Percentiles rank a stretch among this genome's conserved stretches.
Evolutionary conservation across 345 rosid species (phyloP).

Genomic region (Eucalyptus pumila): DNA sequence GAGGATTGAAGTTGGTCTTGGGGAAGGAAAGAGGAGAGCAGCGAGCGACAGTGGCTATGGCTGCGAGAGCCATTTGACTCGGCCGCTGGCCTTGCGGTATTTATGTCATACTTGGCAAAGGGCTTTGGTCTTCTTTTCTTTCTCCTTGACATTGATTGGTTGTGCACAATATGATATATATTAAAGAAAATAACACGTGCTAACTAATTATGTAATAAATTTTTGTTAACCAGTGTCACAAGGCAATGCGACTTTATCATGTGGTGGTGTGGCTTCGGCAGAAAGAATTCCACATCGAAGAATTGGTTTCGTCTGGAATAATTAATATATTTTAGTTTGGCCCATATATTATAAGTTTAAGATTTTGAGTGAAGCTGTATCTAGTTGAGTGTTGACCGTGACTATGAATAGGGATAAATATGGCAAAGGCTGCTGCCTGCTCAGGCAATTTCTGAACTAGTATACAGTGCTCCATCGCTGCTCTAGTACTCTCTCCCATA

Average conservation of each 20-base stretch:
- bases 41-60: constrained; percentile 15
- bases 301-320: too few species aligned
- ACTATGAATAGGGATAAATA: not conserved
- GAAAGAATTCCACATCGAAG: too few species aligned
- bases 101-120: not conserved
- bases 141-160: not conserved
- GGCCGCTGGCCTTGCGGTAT: not conserved
- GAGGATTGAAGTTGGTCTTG: not conserved
- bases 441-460: not conserved
- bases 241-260: not conserved
- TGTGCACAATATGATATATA: not conserved
- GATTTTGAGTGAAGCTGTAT: not conserved
- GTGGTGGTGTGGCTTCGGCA: not conserved
- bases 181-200: not conserved
- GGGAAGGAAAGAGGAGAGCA: not conserved
- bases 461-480: not conserved
- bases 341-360: too few species aligned
- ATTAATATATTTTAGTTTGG: not conserved
- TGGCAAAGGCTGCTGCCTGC: not conserved
- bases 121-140: too few species aligned
- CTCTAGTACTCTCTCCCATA: not conserved
- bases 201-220: not conserved
- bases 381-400: too few species aligned
- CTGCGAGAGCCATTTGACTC: constrained; percentile 5
- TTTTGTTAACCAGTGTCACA: not conserved